Conservation (phyloP, 2,329 filamentous ascomycete genomes). For the Seiridium unicorne region DNA sequence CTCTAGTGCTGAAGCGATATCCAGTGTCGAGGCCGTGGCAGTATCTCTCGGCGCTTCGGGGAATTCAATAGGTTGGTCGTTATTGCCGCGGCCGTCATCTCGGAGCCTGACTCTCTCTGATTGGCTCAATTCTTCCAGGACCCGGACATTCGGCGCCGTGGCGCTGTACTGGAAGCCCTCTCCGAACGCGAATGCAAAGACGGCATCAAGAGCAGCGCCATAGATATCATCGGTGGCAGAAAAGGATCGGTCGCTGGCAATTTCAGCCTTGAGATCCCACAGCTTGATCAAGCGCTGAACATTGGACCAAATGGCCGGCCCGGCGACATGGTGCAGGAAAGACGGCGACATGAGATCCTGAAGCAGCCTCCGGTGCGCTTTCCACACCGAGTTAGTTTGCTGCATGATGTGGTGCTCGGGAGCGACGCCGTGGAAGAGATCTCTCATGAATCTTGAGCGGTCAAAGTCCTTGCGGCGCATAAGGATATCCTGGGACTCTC, state of each 20-base stretch:
- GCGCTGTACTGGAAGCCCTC: slow-evolving; percentile 1
- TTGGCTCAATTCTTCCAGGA: background rate
- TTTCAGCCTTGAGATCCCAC: slow-evolving; percentile 28
- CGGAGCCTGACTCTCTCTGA: slow-evolving; percentile 1
- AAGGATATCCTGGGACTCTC: slow-evolving; percentile 31
- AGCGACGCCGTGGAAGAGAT: slow-evolving; percentile 15
- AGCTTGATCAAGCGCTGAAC: slow-evolving; percentile 24
- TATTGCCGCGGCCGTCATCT: background rate
- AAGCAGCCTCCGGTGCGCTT: slow-evolving; percentile 26
- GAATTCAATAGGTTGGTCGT: slow-evolving; percentile 8
- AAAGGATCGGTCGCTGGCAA: slow-evolving; percentile 30
- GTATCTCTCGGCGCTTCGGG: background rate
- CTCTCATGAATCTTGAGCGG: slow-evolving; percentile 18
- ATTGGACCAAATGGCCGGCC: slow-evolving; percentile 26
- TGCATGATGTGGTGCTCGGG: slow-evolving; percentile 28
- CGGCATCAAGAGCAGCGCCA: slow-evolving; percentile 10
- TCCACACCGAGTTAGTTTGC: slow-evolving; percentile 25
- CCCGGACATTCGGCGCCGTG: background rate
- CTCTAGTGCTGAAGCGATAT: background rate
- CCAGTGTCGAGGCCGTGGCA: background rate
- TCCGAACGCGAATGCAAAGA: slow-evolving; percentile 14
- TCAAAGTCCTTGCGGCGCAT: slow-evolving; percentile 32
- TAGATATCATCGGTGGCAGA: slow-evolving; percentile 20
- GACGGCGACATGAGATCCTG: slow-evolving; percentile 35
- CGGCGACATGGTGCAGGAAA: slow-evolving; percentile 31